Evolutionary conservation across 768 basidiomycete genomes (phyloP).

Genomic region (Hortiboletus campestris): DNA sequence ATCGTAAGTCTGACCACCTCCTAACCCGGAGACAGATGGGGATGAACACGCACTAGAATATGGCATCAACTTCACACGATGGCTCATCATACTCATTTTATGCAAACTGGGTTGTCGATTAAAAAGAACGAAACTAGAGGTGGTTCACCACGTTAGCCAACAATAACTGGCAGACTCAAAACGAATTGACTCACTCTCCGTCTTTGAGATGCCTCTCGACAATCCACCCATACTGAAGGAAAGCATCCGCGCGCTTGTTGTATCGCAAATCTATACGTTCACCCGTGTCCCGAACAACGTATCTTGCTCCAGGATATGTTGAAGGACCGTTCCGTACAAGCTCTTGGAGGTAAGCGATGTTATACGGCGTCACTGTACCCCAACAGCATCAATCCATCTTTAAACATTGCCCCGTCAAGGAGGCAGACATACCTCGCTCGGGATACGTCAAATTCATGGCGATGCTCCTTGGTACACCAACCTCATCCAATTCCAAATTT

Average conservation of each 20-base stretch:
- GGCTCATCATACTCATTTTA: slow-evolving; percentile 99
- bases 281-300: slow-evolving; percentile 95
- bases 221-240: slow-evolving; percentile 97
- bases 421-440: slow-evolving; percentile 70
- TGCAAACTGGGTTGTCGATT: slow-evolving; percentile 98
- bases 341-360: slow-evolving; percentile 91
- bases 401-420: neutral
- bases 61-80: slow-evolving; percentile 94
- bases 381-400: slow-evolving; percentile 11
- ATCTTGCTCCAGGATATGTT: slow-evolving; percentile 93
- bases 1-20: slow-evolving; percentile 19
- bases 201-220: slow-evolving; percentile 97
- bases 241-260: slow-evolving; percentile 93
- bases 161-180: neutral
- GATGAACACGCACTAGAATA: slow-evolving; percentile 79
- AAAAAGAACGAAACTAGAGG: slow-evolving; percentile 53
- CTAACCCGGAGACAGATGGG: neutral
- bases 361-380: slow-evolving; percentile 87
- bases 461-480: slow-evolving; percentile 92
- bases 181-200: slow-evolving; percentile 78
- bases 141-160: neutral
- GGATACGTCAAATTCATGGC: slow-evolving; percentile 98
- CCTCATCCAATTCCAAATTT: slow-evolving; percentile 93
- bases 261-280: slow-evolving; percentile 96
- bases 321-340: slow-evolving; percentile 94